A percentile compares a stretch with the other conserved stretches of the same genome.
These are phyloP conservation scores for Cladosporium sp. DNA, from an alignment of 2,329 filamentous ascomycete genomes.

Conservation along the genomic window DNA sequence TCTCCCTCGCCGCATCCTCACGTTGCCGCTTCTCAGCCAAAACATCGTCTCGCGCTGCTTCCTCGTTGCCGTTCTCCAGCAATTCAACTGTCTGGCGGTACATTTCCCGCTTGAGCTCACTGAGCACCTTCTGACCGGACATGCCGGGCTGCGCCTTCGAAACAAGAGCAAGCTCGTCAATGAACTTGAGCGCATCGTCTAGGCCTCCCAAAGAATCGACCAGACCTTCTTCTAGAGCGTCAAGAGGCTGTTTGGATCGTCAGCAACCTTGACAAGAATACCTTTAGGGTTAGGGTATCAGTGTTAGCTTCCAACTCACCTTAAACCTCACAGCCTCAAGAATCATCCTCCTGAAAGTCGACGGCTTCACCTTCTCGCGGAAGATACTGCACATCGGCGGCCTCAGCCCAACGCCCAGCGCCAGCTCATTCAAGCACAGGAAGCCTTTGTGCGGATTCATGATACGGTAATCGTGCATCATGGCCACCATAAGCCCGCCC, in stretches of 20 bases:
- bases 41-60: slow-evolving; percentile 36
- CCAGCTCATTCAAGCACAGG: slow-evolving; percentile 77
- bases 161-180: slow-evolving; percentile 59
- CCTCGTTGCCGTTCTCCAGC: slow-evolving; percentile 49
- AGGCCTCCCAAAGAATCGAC: slow-evolving; percentile 68
- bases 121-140: slow-evolving; percentile 64
- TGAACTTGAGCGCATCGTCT: slow-evolving; percentile 61
- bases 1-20: slow-evolving; percentile 23
- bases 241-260: slow-evolving; percentile 44
- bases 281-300: not conserved
- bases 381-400: slow-evolving; percentile 75
- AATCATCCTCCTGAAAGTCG: slow-evolving; percentile 62
- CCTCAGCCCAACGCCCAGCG: slow-evolving; percentile 74
- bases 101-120: slow-evolving; percentile 72
- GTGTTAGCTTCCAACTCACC: slow-evolving; percentile 19
- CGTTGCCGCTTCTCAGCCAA: slow-evolving; percentile 29
- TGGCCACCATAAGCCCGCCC: slow-evolving; percentile 76
- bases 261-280: not conserved
- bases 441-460: slow-evolving; percentile 71
- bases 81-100: slow-evolving; percentile 64
- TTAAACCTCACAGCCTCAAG: slow-evolving; percentile 72
- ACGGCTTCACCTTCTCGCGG: slow-evolving; percentile 62
- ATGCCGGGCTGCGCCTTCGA: slow-evolving; percentile 52
- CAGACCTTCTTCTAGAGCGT: slow-evolving; percentile 66
- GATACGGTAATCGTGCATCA: slow-evolving; percentile 81